Conservation (phyloP, 352 stramenopile genomes). For the Sclerospora graminicola region DNA sequence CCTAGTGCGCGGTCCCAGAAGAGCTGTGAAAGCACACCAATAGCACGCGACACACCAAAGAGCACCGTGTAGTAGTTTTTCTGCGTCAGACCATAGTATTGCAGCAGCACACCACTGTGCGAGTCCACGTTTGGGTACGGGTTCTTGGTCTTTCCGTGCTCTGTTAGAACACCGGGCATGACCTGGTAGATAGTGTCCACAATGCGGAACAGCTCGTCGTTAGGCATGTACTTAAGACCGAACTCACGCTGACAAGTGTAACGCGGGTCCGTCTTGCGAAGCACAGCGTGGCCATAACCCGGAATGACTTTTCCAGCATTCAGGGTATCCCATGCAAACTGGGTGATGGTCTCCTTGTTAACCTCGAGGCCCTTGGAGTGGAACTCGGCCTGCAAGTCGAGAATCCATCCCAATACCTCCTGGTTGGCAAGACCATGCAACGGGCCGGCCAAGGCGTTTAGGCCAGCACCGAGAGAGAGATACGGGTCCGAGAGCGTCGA, state of each 20-base stretch:
- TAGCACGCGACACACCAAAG: slow-evolving; percentile 97
- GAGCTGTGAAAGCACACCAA: slow-evolving; percentile 97
- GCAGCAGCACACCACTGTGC: slow-evolving; percentile 96
- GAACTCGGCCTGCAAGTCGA: slow-evolving; percentile 94
- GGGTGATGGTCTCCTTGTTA: slow-evolving; percentile 97
- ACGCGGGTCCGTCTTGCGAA: slow-evolving; percentile 97
- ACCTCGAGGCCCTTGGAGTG: slow-evolving; percentile 92
- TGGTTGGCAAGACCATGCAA: slow-evolving; percentile 99
- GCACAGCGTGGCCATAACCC: slow-evolving; percentile 96
- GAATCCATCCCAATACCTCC: slow-evolving; percentile 93
- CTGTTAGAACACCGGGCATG: slow-evolving; percentile 96
- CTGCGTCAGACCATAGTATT: slow-evolving; percentile 98
- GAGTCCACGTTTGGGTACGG: slow-evolving; percentile 99
- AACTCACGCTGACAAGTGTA: slow-evolving; percentile 99
- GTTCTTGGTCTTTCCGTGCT: slow-evolving; percentile 99
- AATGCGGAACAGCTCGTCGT: slow-evolving; percentile 98
- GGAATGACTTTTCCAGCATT: slow-evolving; percentile 99
- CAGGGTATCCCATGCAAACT: slow-evolving; percentile 98
- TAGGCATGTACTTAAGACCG: slow-evolving; percentile 98
- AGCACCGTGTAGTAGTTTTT: slow-evolving; percentile 99
- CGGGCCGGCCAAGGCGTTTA: slow-evolving; percentile 96
- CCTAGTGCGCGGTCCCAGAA: slow-evolving; percentile 97
- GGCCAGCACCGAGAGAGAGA: slow-evolving; percentile 91
- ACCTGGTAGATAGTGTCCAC: slow-evolving; percentile 99
- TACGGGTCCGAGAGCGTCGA: slow-evolving; percentile 97